Percentiles rank a stretch among this genome's conserved stretches.
Conservation (phyloP, 495 filamentous ascomycete species). For the Tuber microsphaerosporum region DNA sequence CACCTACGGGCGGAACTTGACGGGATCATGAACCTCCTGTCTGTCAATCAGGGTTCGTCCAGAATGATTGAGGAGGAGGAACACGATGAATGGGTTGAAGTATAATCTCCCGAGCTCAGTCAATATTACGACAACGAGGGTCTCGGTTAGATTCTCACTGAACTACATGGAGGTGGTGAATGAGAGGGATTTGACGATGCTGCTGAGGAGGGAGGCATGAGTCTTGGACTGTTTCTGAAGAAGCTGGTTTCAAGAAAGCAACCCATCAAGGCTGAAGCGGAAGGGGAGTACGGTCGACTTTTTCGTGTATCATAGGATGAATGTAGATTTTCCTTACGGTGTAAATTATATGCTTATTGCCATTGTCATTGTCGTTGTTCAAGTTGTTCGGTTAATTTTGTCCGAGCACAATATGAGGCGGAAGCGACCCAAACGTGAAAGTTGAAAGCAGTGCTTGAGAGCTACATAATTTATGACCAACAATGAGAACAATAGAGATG, state of each 20-base stretch:
- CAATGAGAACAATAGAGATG: too few species aligned
- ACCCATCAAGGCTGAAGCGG: neutral
- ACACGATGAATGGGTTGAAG: constrained; percentile 33
- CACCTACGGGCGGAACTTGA: constrained; percentile 39
- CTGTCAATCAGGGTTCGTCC: constrained; percentile 35
- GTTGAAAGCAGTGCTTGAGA: too few species aligned
- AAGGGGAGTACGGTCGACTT: too few species aligned
- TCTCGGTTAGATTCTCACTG: constrained; percentile 36
- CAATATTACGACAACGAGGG: constrained; percentile 36
- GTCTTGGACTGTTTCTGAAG: constrained; percentile 25
- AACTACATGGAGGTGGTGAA: constrained; percentile 32
- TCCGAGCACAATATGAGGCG: too few species aligned
- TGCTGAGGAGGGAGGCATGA: constrained; percentile 35
- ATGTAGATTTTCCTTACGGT: too few species aligned
- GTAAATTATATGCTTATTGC: too few species aligned
- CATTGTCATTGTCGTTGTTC: too few species aligned
- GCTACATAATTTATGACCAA: too few species aligned
- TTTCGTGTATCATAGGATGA: too few species aligned
- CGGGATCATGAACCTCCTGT: constrained; percentile 39
- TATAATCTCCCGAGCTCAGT: constrained; percentile 29
- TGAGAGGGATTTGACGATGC: constrained; percentile 38
- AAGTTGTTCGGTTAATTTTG: too few species aligned
- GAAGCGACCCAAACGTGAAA: too few species aligned
- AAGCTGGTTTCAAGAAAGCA: constrained; percentile 34
- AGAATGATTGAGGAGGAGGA: constrained; percentile 36